These are phyloP conservation scores for Dichotomocladium elegans DNA, from an alignment of 371 early-diverging fungal genomes.

Conservation along the genomic window DNA sequence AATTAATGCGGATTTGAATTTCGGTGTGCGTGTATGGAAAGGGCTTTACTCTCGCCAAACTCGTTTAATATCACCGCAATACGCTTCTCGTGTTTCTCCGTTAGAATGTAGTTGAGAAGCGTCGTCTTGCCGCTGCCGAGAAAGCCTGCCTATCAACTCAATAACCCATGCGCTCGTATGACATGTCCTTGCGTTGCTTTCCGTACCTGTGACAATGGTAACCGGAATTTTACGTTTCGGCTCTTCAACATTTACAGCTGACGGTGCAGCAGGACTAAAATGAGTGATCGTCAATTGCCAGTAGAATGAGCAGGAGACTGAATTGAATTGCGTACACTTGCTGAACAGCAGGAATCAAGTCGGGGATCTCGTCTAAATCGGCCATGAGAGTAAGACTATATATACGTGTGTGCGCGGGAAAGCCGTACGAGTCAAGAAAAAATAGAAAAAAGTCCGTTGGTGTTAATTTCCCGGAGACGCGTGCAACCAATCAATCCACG, in stretches of 20 bases:
- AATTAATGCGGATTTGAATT: not conserved
- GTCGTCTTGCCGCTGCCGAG: slow-evolving; percentile 96
- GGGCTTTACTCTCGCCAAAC: slow-evolving; percentile 75
- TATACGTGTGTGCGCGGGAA: too few relatives aligned
- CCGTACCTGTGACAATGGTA: slow-evolving; percentile 64
- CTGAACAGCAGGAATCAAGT: slow-evolving; percentile 36
- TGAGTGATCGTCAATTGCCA: not conserved
- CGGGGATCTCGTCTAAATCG: slow-evolving; percentile 54
- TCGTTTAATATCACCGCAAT: slow-evolving; percentile 95
- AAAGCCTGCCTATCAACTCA: slow-evolving; percentile 48
- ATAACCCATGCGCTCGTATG: not conserved
- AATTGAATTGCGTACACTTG: slow-evolving; percentile 8
- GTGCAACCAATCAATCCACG: too few relatives aligned
- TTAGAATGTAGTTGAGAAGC: slow-evolving; percentile 84
- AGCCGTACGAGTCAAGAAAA: too few relatives aligned
- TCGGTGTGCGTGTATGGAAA: not conserved
- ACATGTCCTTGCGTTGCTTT: not conserved
- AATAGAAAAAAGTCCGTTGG: too few relatives aligned
- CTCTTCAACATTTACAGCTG: slow-evolving; percentile 5
- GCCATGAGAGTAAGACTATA: too few relatives aligned
- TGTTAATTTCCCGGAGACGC: too few relatives aligned
- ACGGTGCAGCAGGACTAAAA: not conserved
- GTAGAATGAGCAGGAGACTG: not conserved
- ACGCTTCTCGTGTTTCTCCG: slow-evolving; percentile 86
- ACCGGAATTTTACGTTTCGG: slow-evolving; percentile 58